Evolutionary conservation across 768 basidiomycete genomes (phyloP).

Genomic region (Clitopilus hobsonii): DNA sequence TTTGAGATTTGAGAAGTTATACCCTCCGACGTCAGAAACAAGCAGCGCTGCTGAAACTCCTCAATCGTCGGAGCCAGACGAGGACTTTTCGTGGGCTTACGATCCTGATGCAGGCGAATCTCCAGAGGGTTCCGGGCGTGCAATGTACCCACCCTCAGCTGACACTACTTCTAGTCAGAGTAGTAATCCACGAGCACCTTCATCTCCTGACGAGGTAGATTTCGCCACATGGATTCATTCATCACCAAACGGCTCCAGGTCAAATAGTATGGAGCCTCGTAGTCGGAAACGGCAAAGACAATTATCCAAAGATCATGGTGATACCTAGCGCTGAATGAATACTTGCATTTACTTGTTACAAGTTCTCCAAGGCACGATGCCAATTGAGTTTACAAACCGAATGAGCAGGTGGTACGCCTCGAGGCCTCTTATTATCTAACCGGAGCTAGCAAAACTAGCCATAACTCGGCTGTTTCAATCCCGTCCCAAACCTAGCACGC

Average conservation of each 20-base stretch:
- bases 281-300: constrained; percentile 27
- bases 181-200: neutral
- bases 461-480: constrained; percentile 8
- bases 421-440: constrained; percentile 2
- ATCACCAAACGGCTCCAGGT: neutral
- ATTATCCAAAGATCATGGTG: constrained; percentile 12
- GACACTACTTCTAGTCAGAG: neutral
- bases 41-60: constrained; percentile 5
- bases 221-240: neutral
- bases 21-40: constrained; percentile 5
- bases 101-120: constrained; percentile 16
- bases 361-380: neutral
- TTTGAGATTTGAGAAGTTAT: constrained; percentile 40
- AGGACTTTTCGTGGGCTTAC: constrained; percentile 40
- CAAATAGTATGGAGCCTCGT: constrained; percentile 2
- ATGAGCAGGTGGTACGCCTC: neutral
- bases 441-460: constrained; percentile 7
- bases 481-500: constrained; percentile 9
- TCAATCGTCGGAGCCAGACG: constrained; percentile 17
- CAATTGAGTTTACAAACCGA: too few relatives aligned
- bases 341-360: neutral
- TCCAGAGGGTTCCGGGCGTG: neutral
- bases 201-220: neutral
- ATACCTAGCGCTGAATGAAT: constrained; percentile 5
- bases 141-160: neutral